A percentile compares a stretch with the other conserved stretches of the same genome.
phyloP scores from a whole-genome alignment of 2,329 filamentous ascomycete species.

The Trichoderma sp. region DNA sequence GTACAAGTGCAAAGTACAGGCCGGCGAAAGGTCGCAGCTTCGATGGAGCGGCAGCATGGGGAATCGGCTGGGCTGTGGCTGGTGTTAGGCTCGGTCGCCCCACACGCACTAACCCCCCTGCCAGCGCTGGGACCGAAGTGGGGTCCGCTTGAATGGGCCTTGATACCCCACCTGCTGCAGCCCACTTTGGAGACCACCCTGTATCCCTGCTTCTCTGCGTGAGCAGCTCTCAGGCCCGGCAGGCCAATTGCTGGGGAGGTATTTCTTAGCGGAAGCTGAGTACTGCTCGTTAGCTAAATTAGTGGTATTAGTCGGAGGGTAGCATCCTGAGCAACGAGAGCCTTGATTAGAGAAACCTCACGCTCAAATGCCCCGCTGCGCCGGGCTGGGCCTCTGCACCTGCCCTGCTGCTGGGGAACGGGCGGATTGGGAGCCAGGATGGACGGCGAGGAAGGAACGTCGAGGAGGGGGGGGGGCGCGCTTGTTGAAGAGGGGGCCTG shows the following conservation, averaged over 20 bases:
- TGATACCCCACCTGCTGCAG: background rate
- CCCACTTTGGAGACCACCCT: conserved; percentile 10
- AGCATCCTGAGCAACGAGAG: too few relatives aligned
- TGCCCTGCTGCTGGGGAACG: conserved; percentile 16
- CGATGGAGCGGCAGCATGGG: conserved; percentile 12
- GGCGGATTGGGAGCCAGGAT: conserved; percentile 13
- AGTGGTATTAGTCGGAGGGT: too few relatives aligned
- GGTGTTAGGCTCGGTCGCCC: conserved; percentile 21
- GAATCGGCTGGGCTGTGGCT: conserved; percentile 14
- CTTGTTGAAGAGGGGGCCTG: conserved; percentile 10
- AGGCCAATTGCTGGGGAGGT: too few relatives aligned
- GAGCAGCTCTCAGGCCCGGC: background rate
- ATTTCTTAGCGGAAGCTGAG: too few relatives aligned
- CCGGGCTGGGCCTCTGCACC: conserved; percentile 25
- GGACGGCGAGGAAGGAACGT: background rate
- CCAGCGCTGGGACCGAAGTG: conserved; percentile 3
- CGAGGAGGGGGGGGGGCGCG: background rate
- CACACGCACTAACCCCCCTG: conserved; percentile 1
- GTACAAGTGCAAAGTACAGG: background rate
- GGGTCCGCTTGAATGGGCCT: conserved; percentile 9
- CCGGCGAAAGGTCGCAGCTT: background rate
- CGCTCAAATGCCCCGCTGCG: conserved; percentile 16
- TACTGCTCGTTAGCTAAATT: too few relatives aligned
- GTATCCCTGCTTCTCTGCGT: background rate
- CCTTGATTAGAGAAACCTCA: background rate